Percentiles rank a stretch among this genome's conserved stretches.
These are phyloP conservation scores for Rosa multiflora DNA, from an alignment of 306 rosid species.

Conservation along the genomic window DNA sequence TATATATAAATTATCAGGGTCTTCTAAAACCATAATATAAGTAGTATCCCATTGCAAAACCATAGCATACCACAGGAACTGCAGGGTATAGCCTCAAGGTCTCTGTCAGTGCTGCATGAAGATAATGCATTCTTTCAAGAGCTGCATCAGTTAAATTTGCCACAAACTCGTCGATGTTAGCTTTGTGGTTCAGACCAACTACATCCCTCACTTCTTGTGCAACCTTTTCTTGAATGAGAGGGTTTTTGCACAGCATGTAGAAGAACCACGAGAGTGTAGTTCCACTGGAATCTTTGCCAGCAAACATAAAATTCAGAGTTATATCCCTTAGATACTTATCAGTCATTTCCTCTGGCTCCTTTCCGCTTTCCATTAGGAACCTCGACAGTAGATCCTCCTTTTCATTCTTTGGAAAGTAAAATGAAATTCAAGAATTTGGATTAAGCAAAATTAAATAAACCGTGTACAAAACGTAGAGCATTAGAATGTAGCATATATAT, in stretches of 20 bases:
- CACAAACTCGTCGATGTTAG: slow-evolving; percentile 39
- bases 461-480: neutral
- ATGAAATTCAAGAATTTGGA: slow-evolving; percentile 1
- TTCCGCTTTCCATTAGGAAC: slow-evolving; percentile 67
- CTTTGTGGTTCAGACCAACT: slow-evolving; percentile 35
- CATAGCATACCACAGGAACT: slow-evolving; percentile 44
- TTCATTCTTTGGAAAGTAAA: slow-evolving; percentile 33
- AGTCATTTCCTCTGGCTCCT: slow-evolving; percentile 48
- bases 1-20: neutral
- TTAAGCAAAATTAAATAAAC: slow-evolving; percentile 1
- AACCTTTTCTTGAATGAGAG: slow-evolving; percentile 63
- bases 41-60: neutral
- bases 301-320: slow-evolving; percentile 65
- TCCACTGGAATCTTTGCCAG: slow-evolving; percentile 77
- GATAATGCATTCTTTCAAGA: slow-evolving; percentile 72
- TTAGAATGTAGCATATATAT: neutral
- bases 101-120: slow-evolving; percentile 76
- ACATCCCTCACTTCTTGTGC: slow-evolving; percentile 60
- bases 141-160: slow-evolving; percentile 46
- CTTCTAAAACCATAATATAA: neutral
- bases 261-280: slow-evolving; percentile 79
- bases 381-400: slow-evolving; percentile 77
- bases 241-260: slow-evolving; percentile 73
- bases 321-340: slow-evolving; percentile 67
- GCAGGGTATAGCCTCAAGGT: slow-evolving; percentile 84